Evolutionary conservation across 805 yeast species (phyloP).

Genomic region (Suhomyces canberraensis): DNA sequence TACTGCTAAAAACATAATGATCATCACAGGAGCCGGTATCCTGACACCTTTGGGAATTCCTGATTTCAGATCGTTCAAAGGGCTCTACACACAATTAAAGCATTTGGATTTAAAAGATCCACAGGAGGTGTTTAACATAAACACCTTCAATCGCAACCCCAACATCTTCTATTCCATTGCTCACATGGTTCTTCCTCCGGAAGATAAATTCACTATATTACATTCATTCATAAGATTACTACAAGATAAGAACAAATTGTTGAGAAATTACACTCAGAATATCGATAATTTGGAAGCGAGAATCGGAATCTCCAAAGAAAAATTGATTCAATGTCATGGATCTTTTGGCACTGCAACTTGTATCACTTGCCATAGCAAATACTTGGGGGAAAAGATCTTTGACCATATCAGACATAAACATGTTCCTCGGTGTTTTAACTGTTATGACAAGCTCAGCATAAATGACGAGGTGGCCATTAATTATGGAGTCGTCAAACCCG

Average conservation of each 20-base stretch:
- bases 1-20: constrained; percentile 50
- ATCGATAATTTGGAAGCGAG: constrained; percentile 46
- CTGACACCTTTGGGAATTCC: constrained; percentile 89
- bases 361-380: constrained; percentile 65
- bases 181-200: constrained; percentile 70
- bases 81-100: constrained; percentile 69
- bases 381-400: constrained; percentile 44
- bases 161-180: constrained; percentile 83
- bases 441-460: constrained; percentile 21
- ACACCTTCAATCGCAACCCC: constrained; percentile 73
- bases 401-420: constrained; percentile 47
- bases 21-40: constrained; percentile 90
- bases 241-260: constrained; percentile 34
- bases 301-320: constrained; percentile 50
- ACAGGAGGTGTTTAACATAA: constrained; percentile 81
- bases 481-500: constrained; percentile 72
- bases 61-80: constrained; percentile 86
- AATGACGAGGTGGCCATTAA: constrained; percentile 25
- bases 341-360: constrained; percentile 71
- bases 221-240: constrained; percentile 38
- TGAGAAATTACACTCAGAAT: constrained; percentile 44
- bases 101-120: constrained; percentile 78
- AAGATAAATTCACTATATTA: constrained; percentile 31
- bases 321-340: constrained; percentile 80
- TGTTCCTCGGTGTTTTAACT: constrained; percentile 53